Base-by-base conservation (phyloP, 345 rosid species). In the Hypericum androsaemum region DNA sequence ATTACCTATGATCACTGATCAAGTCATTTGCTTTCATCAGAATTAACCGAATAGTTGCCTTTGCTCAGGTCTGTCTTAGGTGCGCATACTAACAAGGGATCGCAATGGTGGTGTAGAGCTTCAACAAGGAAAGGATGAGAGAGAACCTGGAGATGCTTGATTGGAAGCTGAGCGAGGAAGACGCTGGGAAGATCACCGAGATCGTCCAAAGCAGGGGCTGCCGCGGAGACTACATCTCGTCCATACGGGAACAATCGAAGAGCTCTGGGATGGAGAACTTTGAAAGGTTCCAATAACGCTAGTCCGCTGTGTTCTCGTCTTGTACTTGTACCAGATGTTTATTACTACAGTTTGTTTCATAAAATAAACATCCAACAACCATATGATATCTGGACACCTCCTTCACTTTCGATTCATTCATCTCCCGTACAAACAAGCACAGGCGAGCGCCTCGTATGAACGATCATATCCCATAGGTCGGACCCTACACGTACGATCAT, bases 81-180 rank as follows among this genome's bases (percentile, higher is more conserved):
- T 81, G 94, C 88, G 77, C 69, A 3, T 68, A 69, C 6, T 70
- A 81, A 71, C 76, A 71, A 63, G 88, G 77, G 22, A 74, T 71
- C 6, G 52, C 66, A 15, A 63, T 73, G 63, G 54, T 72, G 41
- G 82, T 74, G 53, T 80, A 83, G 68, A 84, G 85, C 50, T 81
- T 81, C 62, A 74, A 69, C 42, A 56, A 47, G 43, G 74, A 74
- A 12, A 84, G 94, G 44, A 58, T 84, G 71, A 72, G 68, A 41
- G 76, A 77, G 71, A 81, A 84, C 58, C 61, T 79, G 0, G 74
- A 73, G 56, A 75, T 84, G 64, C 77, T 81, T 58, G 64, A 70
- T 57, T 81, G 88, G 88, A 66, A 58, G 37, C 56, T 84, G 43
- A 69, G 60, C 1, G 72, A 73, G 12, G 76, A 75, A 7, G 94